Evolutionary conservation across 345 rosid species (phyloP), one percentile per base, ranked within the genome.

Genomic region (Eucalyptus curtisii): DNA sequence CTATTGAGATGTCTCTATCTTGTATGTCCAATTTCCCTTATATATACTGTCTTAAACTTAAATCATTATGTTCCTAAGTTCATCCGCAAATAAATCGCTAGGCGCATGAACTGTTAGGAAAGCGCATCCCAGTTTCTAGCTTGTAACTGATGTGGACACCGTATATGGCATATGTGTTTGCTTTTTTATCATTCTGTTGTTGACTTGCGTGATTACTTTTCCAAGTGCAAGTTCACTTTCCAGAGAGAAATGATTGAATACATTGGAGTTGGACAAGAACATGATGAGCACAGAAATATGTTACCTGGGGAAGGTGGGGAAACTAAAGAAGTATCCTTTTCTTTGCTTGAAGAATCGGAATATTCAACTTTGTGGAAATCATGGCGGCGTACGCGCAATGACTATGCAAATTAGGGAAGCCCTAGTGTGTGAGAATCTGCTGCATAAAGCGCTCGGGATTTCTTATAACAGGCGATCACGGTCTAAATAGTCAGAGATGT

Each of bases 1-100:
- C 50, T 93, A 92, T 80, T 94, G 79, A 89, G 82, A 76, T 19
- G 82, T 20, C 82, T 40, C 82, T 37, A 11, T 40, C 82, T 37
- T 37, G 82, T 19, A 37, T 76, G 27, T 76, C 82, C 82, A 10
- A 3, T 37, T 10, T 11, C 82, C 82, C 47, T 37, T 44, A 3
- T 1, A 20, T 25, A 17, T 4, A 37, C 20, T 40, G 45, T 20
- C 82, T 22, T 76, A 10, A 76, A 37, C 82, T 76, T 37, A 20
- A 19, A 76, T 76, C 27, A 71, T 68, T 2, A 37, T 71, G 82
- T 71, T 40, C 27, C 82, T 15, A 4, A 2, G 45, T 11, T 71
- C 82, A 37, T 71, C 45, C 14, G 13, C 82, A 76, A 19, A 76
- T 76, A 37, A 76, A 76, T 20, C 82, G 13, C 82, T 20, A 11